These are phyloP conservation scores for Plectosphaerella cucumerina DNA, from an alignment of 2,329 filamentous ascomycete species.

Conservation along the genomic window DNA sequence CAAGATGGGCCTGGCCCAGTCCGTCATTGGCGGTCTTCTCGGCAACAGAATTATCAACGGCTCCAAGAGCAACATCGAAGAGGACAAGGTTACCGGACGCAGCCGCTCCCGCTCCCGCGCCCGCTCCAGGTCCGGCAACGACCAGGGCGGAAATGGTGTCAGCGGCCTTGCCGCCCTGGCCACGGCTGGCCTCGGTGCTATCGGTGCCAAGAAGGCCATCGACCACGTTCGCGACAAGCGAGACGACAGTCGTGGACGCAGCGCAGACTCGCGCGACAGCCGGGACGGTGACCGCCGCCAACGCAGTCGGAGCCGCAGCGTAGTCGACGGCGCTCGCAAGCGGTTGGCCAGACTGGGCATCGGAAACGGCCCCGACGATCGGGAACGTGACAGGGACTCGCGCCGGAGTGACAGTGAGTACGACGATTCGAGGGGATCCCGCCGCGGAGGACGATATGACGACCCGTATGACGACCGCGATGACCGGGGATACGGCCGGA, in stretches of 20 bases:
- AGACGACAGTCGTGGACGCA: constrained; percentile 52
- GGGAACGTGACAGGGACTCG: constrained; percentile 29
- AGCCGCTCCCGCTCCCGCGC: constrained; percentile 67
- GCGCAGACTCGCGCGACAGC: constrained; percentile 42
- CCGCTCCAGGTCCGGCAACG: constrained; percentile 45
- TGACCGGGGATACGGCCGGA: constrained; percentile 21
- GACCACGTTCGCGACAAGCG: constrained; percentile 29
- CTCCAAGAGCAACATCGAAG: constrained; percentile 61
- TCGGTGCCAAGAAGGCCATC: constrained; percentile 58
- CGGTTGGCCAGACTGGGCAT: constrained; percentile 58
- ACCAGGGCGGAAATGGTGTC: constrained; percentile 34
- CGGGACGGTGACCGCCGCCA: constrained; percentile 15
- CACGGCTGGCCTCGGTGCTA: constrained; percentile 56
- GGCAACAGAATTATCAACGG: constrained; percentile 85
- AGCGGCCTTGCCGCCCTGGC: constrained; percentile 58
- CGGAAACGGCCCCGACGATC: constrained; percentile 36
- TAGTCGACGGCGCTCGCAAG: constrained; percentile 59
- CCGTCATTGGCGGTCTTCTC: constrained; percentile 82
- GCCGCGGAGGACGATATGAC: constrained; percentile 36
- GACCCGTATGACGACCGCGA: constrained; percentile 41
- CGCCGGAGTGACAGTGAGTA: constrained; percentile 42
- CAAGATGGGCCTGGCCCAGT: constrained; percentile 80
- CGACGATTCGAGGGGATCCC: constrained; percentile 28
- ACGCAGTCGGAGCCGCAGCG: constrained; percentile 57
- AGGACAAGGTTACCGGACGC: constrained; percentile 53